A percentile compares a stretch with the other conserved stretches of the same genome.
These are phyloP conservation scores for Cucurbita pepo DNA, from an alignment of 306 rosid species.

Conservation along the genomic window DNA sequence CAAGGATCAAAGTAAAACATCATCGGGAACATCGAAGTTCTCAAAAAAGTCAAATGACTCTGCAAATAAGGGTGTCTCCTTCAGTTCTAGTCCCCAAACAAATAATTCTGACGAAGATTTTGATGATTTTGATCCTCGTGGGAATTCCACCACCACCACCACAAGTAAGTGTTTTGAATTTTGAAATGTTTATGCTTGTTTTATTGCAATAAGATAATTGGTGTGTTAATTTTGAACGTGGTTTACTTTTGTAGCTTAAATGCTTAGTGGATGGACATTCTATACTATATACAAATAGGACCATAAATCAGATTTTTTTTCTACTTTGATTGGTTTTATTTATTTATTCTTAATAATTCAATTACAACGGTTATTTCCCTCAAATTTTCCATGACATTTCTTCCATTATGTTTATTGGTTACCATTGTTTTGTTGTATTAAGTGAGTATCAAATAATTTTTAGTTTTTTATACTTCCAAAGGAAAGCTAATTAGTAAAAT, in stretches of 20 bases:
- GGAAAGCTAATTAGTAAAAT: neutral
- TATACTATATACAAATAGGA: too few relatives aligned
- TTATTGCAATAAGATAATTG: neutral
- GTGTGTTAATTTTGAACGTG: neutral
- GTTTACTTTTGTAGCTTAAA: neutral
- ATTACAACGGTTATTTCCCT: too few relatives aligned
- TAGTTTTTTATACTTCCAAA: neutral
- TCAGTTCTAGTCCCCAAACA: slow-evolving; percentile 25
- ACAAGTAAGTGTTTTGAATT: slow-evolving; percentile 37
- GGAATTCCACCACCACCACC: slow-evolving; percentile 48
- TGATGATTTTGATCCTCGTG: slow-evolving; percentile 94
- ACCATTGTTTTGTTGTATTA: neutral
- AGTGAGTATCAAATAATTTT: neutral
- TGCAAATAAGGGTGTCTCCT: slow-evolving; percentile 31
- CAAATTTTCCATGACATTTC: neutral
- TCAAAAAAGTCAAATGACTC: slow-evolving; percentile 29
- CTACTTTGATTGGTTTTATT: too few relatives aligned
- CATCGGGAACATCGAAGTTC: slow-evolving; percentile 37
- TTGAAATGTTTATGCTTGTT: slow-evolving; percentile 1
- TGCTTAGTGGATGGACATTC: neutral
- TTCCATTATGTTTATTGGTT: neutral
- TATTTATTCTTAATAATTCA: too few relatives aligned
- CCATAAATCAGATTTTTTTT: too few relatives aligned
- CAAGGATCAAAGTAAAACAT: slow-evolving; percentile 25
- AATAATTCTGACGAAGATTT: slow-evolving; percentile 48